These are phyloP conservation scores for Medicago ruthenica DNA, from an alignment of 306 rosid genomes.

Conservation along the genomic window DNA sequence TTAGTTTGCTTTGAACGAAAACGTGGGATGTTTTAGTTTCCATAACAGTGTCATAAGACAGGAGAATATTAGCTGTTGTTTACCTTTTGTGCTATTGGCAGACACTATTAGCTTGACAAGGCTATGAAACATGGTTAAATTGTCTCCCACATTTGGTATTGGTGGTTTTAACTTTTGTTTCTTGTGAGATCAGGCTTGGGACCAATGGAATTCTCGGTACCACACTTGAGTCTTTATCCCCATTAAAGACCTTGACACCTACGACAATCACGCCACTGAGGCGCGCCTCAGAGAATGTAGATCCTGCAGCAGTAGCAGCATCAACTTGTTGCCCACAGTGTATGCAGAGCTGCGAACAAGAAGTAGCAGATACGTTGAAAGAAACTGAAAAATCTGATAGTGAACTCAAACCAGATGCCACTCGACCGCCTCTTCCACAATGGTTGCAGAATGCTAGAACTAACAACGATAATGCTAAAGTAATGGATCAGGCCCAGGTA, in stretches of 20 bases:
- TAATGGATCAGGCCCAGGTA: constrained; percentile 64
- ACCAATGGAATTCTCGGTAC: constrained; percentile 77
- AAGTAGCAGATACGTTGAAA: constrained; percentile 58
- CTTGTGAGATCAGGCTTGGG: constrained; percentile 65
- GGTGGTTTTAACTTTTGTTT: constrained; percentile 25
- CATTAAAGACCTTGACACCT: constrained; percentile 65
- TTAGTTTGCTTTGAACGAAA: constrained; percentile 25
- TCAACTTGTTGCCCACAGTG: constrained; percentile 77
- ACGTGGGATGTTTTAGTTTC: constrained; percentile 42
- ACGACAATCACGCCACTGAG: constrained; percentile 53
- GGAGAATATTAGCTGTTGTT: constrained; percentile 32
- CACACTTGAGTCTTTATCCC: constrained; percentile 78
- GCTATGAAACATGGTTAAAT: constrained; percentile 39
- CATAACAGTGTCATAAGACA: constrained; percentile 27
- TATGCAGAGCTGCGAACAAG: constrained; percentile 59
- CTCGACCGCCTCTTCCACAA: constrained; percentile 67
- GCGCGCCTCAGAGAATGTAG: constrained; percentile 62
- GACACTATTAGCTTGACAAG: constrained; percentile 36
- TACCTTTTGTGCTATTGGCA: constrained; percentile 23
- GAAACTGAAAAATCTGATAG: constrained; percentile 69
- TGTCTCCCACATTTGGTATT: constrained; percentile 38
- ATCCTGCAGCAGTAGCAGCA: constrained; percentile 52
- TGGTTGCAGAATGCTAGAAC: constrained; percentile 89
- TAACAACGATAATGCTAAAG: constrained; percentile 51
- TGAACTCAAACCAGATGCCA: constrained; percentile 58